Conservation (phyloP, 1,284 basidiomycete genomes). For the Hymenochaete sp. region DNA sequence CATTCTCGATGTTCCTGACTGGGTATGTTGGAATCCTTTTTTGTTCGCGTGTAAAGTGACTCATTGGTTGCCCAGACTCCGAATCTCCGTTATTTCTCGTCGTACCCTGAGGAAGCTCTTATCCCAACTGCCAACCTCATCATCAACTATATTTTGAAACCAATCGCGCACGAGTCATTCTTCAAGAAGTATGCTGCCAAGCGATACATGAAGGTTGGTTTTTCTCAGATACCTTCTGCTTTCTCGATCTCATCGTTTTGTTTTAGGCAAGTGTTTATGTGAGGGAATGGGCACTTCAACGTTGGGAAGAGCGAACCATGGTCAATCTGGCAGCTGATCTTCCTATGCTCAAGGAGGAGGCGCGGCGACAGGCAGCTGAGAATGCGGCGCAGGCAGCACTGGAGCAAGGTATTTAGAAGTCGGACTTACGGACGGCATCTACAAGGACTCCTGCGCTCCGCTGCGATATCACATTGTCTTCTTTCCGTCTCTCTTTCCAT, state of each 20-base stretch:
- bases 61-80: constrained; percentile 47
- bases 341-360: constrained; percentile 37
- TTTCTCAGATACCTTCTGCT: not conserved
- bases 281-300: constrained; percentile 52
- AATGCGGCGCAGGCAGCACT: not conserved
- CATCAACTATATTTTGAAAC: constrained; percentile 85
- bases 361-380: constrained; percentile 11
- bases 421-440: not conserved
- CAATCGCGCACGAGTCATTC: constrained; percentile 67
- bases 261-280: constrained; percentile 51
- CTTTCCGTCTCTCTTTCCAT: not conserved
- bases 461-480: constrained; percentile 10
- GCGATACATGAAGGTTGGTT: constrained; percentile 73
- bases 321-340: constrained; percentile 47
- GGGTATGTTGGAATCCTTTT: constrained; percentile 53
- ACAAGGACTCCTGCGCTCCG: constrained; percentile 1
- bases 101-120: constrained; percentile 78
- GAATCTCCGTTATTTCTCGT: constrained; percentile 87
- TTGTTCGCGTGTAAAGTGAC: constrained; percentile 3
- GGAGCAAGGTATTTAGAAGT: not conserved
- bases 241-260: not conserved
- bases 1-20: constrained; percentile 75
- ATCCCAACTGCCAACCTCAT: constrained; percentile 87
- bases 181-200: constrained; percentile 78
- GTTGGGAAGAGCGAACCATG: constrained; percentile 46